These are phyloP conservation scores for Graphilbum ipis-grandicollis DNA, from an alignment of 2,329 filamentous ascomycete species.

Conservation along the genomic window DNA sequence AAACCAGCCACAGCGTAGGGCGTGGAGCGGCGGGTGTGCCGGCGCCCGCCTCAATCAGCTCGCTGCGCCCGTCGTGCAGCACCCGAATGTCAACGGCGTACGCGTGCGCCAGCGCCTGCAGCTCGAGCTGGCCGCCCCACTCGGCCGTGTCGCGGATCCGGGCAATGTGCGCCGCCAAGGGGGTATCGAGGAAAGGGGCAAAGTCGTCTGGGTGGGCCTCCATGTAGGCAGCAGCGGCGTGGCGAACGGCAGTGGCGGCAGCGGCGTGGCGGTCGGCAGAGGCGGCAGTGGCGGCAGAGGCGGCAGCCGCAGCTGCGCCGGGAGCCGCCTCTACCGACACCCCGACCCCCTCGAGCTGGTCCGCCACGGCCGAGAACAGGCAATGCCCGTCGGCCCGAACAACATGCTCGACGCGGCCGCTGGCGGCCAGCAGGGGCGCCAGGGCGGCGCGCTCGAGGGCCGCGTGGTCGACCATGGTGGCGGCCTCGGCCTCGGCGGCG, in stretches of 20 bases:
- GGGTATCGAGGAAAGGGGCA: conserved; percentile 63
- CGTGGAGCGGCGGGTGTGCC: too few species aligned
- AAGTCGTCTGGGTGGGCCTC: conserved; percentile 60
- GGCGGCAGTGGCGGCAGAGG: too few species aligned
- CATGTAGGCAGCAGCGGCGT: conserved; percentile 65
- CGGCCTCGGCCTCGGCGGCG: conserved; percentile 59
- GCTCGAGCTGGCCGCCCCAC: conserved; percentile 89
- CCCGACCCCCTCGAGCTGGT: conserved; percentile 43
- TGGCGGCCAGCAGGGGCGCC: conserved; percentile 43
- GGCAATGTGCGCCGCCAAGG: conserved; percentile 50
- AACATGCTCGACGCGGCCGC: conserved; percentile 54
- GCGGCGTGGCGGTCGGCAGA: conserved; percentile 10
- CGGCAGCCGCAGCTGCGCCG: conserved; percentile 5
- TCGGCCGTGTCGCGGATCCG: conserved; percentile 78
- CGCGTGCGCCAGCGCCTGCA: conserved; percentile 64
- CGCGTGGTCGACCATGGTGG: conserved; percentile 55
- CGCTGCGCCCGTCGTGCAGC: conserved; percentile 66
- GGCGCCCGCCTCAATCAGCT: conserved; percentile 46
- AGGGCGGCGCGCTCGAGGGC: conserved; percentile 54
- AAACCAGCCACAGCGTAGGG: conserved; percentile 72
- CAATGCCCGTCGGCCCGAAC: conserved; percentile 90
- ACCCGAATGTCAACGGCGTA: conserved; percentile 73
- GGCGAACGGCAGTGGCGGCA: conserved; percentile 49
- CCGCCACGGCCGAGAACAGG: conserved; percentile 78
- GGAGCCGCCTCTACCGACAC: background rate